Conservation (phyloP, 164 flowering plant genomes). For the Chimonanthus salicifolius region DNA sequence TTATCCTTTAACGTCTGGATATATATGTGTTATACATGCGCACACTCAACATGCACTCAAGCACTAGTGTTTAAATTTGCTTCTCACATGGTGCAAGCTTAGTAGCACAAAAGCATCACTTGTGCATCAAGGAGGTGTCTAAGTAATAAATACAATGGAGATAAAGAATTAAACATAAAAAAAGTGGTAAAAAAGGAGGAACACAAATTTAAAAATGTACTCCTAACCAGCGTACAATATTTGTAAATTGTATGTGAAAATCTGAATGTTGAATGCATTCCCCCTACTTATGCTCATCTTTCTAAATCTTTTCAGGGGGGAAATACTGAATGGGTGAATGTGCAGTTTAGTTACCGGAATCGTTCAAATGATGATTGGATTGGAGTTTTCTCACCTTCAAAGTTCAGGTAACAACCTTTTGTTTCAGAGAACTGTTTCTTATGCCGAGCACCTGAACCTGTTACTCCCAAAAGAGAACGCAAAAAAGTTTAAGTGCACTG, state of each 20-base stretch:
- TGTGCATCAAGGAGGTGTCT: no score
- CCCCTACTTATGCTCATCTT: background rate
- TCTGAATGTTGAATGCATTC: background rate
- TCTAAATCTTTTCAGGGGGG: constrained; percentile 37
- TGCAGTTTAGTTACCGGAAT: constrained; percentile 38
- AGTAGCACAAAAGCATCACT: no score
- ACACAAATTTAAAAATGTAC: background rate
- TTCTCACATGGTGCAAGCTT: background rate
- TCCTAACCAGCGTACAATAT: background rate
- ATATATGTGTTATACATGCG: background rate
- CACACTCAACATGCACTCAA: background rate
- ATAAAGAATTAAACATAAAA: background rate
- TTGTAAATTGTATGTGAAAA: background rate
- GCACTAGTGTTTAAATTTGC: background rate
- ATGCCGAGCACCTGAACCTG: background rate
- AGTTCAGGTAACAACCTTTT: constrained; percentile 52
- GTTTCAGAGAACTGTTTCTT: background rate
- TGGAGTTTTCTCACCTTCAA: constrained; percentile 91
- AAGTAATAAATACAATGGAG: no score
- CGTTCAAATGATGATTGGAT: constrained; percentile 85
- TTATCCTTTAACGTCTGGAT: background rate
- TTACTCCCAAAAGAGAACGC: background rate
- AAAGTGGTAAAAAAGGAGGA: background rate
- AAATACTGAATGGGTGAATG: constrained; percentile 54
- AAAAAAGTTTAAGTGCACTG: background rate